These are phyloP conservation scores for Ogataea dorogensis DNA, from an alignment of 805 yeast species.

Conservation along the genomic window DNA sequence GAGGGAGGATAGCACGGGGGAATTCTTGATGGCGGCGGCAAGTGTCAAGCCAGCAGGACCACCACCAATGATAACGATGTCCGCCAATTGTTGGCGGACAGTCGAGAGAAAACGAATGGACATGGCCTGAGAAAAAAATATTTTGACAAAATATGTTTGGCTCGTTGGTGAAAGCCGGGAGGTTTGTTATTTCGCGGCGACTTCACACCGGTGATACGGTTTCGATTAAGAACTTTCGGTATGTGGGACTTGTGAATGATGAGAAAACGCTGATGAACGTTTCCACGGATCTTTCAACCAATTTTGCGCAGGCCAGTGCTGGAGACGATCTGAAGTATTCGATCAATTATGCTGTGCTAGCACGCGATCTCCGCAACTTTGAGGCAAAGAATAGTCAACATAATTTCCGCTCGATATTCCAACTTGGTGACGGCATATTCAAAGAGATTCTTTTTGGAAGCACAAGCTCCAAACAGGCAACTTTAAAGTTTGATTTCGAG, in stretches of 20 bases:
- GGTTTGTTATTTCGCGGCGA: slow-evolving; percentile 1
- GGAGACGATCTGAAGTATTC: slow-evolving; percentile 81
- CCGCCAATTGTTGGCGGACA: slow-evolving; percentile 38
- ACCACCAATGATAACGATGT: slow-evolving; percentile 89
- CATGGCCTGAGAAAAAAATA: slow-evolving; percentile 8
- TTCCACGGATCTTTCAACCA: slow-evolving; percentile 59
- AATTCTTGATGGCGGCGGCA: slow-evolving; percentile 73
- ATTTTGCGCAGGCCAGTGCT: slow-evolving; percentile 69
- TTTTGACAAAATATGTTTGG: slow-evolving; percentile 5
- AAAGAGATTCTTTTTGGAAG: slow-evolving; percentile 20
- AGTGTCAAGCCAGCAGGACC: slow-evolving; percentile 96
- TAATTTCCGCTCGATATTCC: slow-evolving; percentile 43
- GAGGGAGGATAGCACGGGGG: slow-evolving; percentile 58
- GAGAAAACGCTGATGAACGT: slow-evolving; percentile 14
- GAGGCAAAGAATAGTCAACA: slow-evolving; percentile 42
- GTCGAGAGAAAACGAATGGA: slow-evolving; percentile 31
- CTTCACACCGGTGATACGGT: slow-evolving; percentile 36
- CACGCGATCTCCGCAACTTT: slow-evolving; percentile 57
- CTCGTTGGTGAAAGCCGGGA: slow-evolving; percentile 1
- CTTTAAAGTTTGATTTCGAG: slow-evolving; percentile 15
- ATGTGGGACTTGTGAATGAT: slow-evolving; percentile 15
- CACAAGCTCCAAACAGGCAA: slow-evolving; percentile 19
- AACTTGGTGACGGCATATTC: slow-evolving; percentile 30
- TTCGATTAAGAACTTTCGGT: slow-evolving; percentile 49
- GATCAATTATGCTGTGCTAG: slow-evolving; percentile 83